Evolutionary conservation across 2,329 filamentous ascomycete species (phyloP).

Genomic region (Trichophyton simii): DNA sequence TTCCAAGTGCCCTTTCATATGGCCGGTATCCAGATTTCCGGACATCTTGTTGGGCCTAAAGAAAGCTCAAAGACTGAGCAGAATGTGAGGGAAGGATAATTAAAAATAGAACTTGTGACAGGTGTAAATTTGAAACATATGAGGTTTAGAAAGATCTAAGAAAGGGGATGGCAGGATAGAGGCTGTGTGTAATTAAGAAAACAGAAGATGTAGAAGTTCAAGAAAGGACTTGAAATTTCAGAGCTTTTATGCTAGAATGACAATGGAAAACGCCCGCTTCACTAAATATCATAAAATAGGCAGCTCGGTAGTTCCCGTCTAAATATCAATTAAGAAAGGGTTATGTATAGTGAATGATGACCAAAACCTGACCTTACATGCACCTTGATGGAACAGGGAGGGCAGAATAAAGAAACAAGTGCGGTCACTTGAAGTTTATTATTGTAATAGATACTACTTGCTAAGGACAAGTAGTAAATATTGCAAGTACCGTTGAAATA

Average conservation of each 20-base stretch:
- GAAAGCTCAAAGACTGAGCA: not conserved
- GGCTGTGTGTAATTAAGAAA: not conserved
- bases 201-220: not conserved
- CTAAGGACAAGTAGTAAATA: not conserved
- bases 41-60: not conserved
- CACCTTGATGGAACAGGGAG: too few species aligned
- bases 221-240: not conserved
- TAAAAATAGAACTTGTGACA: not conserved
- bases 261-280: not conserved
- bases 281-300: not conserved
- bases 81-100: not conserved
- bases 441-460: not conserved
- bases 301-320: not conserved
- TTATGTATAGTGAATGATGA: too few species aligned
- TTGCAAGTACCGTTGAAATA: too few species aligned
- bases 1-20: not conserved
- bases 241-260: not conserved
- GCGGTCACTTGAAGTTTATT: not conserved
- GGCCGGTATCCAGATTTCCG: not conserved
- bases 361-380: too few species aligned
- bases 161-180: not conserved
- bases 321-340: not conserved
- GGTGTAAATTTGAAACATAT: not conserved
- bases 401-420: not conserved
- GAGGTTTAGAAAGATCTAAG: not conserved